Percentiles rank a stretch among this genome's conserved stretches.
phyloP scores from a whole-genome alignment of 306 rosid species.

The Medicago arabica region DNA sequence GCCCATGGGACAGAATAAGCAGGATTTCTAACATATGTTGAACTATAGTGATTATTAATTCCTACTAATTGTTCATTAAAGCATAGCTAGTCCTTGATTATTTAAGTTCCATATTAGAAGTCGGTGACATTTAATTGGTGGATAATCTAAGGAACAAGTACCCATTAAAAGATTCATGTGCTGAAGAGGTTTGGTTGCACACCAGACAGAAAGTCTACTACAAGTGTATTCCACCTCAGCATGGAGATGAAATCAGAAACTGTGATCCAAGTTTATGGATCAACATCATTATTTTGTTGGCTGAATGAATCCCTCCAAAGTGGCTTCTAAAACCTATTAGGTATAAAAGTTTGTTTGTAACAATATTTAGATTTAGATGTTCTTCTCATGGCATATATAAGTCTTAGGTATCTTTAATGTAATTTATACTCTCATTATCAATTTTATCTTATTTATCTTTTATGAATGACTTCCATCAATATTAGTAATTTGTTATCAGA shows the following conservation, averaged over 20 bases:
- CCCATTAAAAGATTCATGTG: slow-evolving; percentile 19
- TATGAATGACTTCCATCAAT: too few relatives aligned
- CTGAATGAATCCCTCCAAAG: not conserved
- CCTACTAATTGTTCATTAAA: not conserved
- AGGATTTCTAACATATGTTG: too few relatives aligned
- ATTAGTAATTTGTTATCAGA: too few relatives aligned
- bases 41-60: too few relatives aligned
- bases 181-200: slow-evolving; percentile 36
- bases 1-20: too few relatives aligned
- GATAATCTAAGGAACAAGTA: slow-evolving; percentile 15
- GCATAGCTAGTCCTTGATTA: too few relatives aligned
- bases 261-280: slow-evolving; percentile 21
- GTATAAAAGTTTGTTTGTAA: too few relatives aligned
- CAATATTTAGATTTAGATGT: too few relatives aligned
- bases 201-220: slow-evolving; percentile 47
- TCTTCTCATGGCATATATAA: too few relatives aligned
- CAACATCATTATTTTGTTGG: slow-evolving; percentile 31
- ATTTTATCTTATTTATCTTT: too few relatives aligned
- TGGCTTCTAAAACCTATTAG: not conserved
- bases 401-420: too few relatives aligned
- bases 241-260: slow-evolving; percentile 27
- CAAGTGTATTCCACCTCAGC: slow-evolving; percentile 46
- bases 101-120: slow-evolving; percentile 22
- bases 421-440: too few relatives aligned
- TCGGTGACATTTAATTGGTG: slow-evolving; percentile 16